Evolutionary conservation across 208 protist species (phyloP), one percentile per base, ranked within the genome.

Genomic region (Leishmania arabica): DNA sequence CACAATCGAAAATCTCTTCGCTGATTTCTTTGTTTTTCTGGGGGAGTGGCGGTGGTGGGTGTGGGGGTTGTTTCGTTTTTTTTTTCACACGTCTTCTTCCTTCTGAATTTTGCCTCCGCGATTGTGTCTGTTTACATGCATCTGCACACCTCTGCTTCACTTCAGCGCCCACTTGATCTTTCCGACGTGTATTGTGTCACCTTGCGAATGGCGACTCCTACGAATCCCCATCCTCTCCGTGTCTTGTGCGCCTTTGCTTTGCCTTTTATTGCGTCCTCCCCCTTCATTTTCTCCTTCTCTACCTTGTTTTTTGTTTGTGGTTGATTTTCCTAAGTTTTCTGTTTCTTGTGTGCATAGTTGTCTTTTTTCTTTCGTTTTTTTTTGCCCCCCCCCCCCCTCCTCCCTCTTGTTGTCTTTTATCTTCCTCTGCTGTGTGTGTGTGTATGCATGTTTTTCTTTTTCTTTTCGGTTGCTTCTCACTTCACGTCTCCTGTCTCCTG

Each of bases 1-100:
- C 74, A 77, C 74, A 83, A 75, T 21, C 21, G 80, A 75, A 79
- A 79, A 49, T 83, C 80, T 66, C 80, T 77, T 74, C 69, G 40
- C 69, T 74, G 69, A 17, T 56, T 45, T 9, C 40, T 21, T n/a
- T 56, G 21, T 72, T 74, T 72, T 72, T 21, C 5, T 3, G 42
- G 42, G 5, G 3, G 42, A 45, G 42, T 4, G 42, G 42, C 42
- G 3, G 42, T 45, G 0, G 42, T 45, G 42, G 0, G 42, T 45
- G 42, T 9, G 42, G 42, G 42, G 42, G 42, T 7, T 53, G 54
- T 75, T 78, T 74, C 31, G 42, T 76, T 51, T 69, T 64, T 5
- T 73, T 53, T 73, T 53, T 49, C 21, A 1, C 70, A 62, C n/a
- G 8, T 47, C 42, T 80, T 69, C 34, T 17, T 8, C 21, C 37